A percentile compares a stretch with the other conserved stretches of the same genome.
These are phyloP conservation scores for Torulaspora pretoriensis DNA, from an alignment of 1,139 yeast species.

Conservation along the genomic window DNA sequence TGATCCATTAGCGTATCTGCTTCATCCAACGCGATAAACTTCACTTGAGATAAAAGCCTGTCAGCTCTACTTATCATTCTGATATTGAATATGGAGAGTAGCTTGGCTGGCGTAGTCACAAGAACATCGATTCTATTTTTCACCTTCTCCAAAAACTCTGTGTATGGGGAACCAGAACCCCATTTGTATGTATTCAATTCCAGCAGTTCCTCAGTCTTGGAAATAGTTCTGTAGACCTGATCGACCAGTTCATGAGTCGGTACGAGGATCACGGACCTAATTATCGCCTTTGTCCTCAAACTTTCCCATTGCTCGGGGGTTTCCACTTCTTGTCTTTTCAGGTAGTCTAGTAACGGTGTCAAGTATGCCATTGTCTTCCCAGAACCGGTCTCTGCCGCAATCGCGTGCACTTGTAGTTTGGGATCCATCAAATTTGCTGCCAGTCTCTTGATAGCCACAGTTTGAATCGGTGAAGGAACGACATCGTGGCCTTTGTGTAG, in stretches of 20 bases:
- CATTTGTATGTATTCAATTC: conserved; percentile 52
- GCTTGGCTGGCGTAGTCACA: conserved; percentile 78
- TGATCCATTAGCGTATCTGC: conserved; percentile 91
- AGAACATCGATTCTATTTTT: conserved; percentile 64
- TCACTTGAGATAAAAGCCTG: conserved; percentile 44
- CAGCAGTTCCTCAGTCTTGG: conserved; percentile 41
- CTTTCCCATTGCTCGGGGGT: conserved; percentile 37
- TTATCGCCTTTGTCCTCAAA: conserved; percentile 41
- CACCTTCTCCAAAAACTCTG: conserved; percentile 47
- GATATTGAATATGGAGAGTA: conserved; percentile 45
- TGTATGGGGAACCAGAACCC: conserved; percentile 50
- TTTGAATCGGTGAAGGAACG: conserved; percentile 62
- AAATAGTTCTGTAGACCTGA: conserved; percentile 61
- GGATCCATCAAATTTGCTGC: conserved; percentile 38
- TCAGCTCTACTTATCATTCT: conserved; percentile 47
- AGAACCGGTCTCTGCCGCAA: conserved; percentile 96
- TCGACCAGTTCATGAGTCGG: conserved; percentile 88
- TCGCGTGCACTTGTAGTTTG: conserved; percentile 59
- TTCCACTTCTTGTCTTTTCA: conserved; percentile 52
- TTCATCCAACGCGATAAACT: conserved; percentile 79
- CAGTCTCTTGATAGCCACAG: conserved; percentile 51
- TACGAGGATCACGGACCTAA: conserved; percentile 67
- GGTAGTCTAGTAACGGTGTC: conserved; percentile 65
- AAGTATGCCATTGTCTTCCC: conserved; percentile 94
- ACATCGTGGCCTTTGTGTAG: conserved; percentile 30